These are phyloP conservation scores for Kockiozyma suomiensis DNA, from an alignment of 805 yeast genomes.

Conservation along the genomic window DNA sequence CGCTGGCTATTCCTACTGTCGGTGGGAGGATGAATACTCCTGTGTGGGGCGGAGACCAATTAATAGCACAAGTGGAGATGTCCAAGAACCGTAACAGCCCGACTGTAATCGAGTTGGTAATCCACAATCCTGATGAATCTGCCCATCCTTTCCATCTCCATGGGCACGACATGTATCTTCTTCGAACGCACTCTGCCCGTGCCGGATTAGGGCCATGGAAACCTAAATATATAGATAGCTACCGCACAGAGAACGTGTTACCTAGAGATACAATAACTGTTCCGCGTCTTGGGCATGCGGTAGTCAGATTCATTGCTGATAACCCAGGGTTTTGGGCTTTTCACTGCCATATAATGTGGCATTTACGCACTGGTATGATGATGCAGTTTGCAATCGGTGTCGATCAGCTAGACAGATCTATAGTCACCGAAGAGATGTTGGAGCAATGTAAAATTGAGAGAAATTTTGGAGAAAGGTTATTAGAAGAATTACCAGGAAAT, in stretches of 20 bases:
- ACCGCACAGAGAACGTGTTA: conserved; percentile 68
- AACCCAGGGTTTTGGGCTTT: conserved; percentile 99
- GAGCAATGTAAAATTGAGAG: conserved; percentile 22
- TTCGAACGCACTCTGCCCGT: conserved; percentile 49
- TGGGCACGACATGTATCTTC: conserved; percentile 69
- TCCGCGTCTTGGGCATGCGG: conserved; percentile 80
- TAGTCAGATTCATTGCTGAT: conserved; percentile 83
- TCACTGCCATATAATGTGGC: conserved; percentile 99
- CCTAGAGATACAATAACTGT: conserved; percentile 79
- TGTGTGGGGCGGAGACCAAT: conserved; percentile 61
- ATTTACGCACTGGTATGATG: conserved; percentile 94
- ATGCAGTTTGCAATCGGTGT: conserved; percentile 52
- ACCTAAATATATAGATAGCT: conserved; percentile 37
- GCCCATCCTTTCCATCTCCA: conserved; percentile 80
- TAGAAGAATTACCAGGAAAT: conserved; percentile 63
- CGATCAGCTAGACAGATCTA: conserved; percentile 54
- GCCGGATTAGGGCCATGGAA: conserved; percentile 23
- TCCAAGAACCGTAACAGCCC: conserved; percentile 37
- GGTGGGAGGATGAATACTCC: conserved; percentile 66
- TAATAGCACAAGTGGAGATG: conserved; percentile 57
- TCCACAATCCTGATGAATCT: conserved; percentile 79
- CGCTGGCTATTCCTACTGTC: conserved; percentile 48
- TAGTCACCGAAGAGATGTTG: conserved; percentile 12
- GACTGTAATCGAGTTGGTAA: conserved; percentile 71
- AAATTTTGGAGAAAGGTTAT: conserved; percentile 47